These are phyloP conservation scores for Ogataea trehaloabstinens DNA, from an alignment of 805 yeast species.

Conservation along the genomic window DNA sequence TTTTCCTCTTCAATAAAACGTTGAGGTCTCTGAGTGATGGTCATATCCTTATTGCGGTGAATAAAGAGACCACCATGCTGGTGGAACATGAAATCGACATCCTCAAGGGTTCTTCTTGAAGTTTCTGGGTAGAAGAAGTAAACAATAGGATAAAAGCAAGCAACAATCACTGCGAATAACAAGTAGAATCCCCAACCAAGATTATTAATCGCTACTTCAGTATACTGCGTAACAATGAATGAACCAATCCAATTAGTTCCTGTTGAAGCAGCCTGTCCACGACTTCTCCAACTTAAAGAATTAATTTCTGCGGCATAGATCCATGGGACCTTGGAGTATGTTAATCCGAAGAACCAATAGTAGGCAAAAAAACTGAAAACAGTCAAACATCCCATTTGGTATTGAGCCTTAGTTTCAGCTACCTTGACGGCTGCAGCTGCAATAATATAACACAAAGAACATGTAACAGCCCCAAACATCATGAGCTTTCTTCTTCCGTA, in stretches of 20 bases:
- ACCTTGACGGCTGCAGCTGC: slow-evolving; percentile 26
- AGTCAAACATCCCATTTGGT: slow-evolving; percentile 41
- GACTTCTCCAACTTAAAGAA: slow-evolving; percentile 63
- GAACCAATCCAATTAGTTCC: slow-evolving; percentile 68
- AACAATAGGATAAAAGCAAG: slow-evolving; percentile 56
- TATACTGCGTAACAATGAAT: slow-evolving; percentile 63
- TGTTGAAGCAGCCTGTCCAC: slow-evolving; percentile 57
- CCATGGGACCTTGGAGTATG: slow-evolving; percentile 46
- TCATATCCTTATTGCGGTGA: slow-evolving; percentile 1
- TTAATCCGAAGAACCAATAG: slow-evolving; percentile 43
- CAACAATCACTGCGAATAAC: slow-evolving; percentile 63
- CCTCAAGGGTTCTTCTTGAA: slow-evolving; percentile 69
- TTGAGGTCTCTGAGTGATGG: slow-evolving; percentile 1
- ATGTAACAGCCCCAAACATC: slow-evolving; percentile 44
- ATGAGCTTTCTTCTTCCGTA: slow-evolving; percentile 62
- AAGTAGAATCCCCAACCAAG: slow-evolving; percentile 64
- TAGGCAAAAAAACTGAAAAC: slow-evolving; percentile 52
- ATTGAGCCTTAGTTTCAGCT: slow-evolving; percentile 6
- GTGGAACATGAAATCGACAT: slow-evolving; percentile 59
- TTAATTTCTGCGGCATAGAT: slow-evolving; percentile 65
- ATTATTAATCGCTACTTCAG: slow-evolving; percentile 51
- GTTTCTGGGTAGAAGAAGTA: slow-evolving; percentile 74
- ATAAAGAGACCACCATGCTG: slow-evolving; percentile 3
- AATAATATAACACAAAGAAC: slow-evolving; percentile 44
- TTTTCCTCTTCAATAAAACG: background rate